Conservation (phyloP, 345 rosid genomes). For the Sisymbrium irio region DNA sequence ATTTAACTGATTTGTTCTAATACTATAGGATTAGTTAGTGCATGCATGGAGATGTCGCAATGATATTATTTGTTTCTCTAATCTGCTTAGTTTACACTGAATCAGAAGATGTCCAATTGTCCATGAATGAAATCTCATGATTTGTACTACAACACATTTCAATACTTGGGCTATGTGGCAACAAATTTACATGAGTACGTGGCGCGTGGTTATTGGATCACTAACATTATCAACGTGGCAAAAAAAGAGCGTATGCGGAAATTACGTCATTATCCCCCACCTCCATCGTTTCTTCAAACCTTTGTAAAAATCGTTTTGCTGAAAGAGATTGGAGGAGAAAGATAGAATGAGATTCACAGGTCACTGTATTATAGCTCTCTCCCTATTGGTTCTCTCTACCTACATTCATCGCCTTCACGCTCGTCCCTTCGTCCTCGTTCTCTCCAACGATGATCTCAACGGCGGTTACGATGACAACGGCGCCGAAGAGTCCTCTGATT, state of each 20-base stretch:
- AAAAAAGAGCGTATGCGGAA: neutral
- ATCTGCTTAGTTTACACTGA: neutral
- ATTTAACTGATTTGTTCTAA: neutral
- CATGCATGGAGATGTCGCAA: neutral
- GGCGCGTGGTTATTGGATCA: slow-evolving; percentile 9
- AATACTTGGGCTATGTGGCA: neutral
- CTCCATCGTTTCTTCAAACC: neutral
- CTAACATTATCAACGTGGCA: slow-evolving; percentile 1
- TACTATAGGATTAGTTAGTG: neutral
- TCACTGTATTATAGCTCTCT: neutral
- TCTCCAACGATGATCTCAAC: slow-evolving; percentile 83
- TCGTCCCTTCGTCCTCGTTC: slow-evolving; percentile 65
- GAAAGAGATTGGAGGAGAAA: neutral
- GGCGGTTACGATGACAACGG: slow-evolving; percentile 48
- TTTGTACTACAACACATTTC: neutral
- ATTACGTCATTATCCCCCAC: slow-evolving; percentile 6
- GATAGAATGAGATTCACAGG: slow-evolving; percentile 21
- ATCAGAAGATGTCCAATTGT: neutral
- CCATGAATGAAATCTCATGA: neutral
- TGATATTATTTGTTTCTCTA: neutral
- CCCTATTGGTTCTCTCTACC: slow-evolving; percentile 18
- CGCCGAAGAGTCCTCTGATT: slow-evolving; percentile 36
- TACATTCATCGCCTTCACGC: slow-evolving; percentile 41
- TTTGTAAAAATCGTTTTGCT: too few relatives aligned
- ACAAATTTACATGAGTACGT: too few relatives aligned